Base-by-base conservation (phyloP, 2,329 filamentous ascomycete genomes). In the Xylaria sp. region DNA sequence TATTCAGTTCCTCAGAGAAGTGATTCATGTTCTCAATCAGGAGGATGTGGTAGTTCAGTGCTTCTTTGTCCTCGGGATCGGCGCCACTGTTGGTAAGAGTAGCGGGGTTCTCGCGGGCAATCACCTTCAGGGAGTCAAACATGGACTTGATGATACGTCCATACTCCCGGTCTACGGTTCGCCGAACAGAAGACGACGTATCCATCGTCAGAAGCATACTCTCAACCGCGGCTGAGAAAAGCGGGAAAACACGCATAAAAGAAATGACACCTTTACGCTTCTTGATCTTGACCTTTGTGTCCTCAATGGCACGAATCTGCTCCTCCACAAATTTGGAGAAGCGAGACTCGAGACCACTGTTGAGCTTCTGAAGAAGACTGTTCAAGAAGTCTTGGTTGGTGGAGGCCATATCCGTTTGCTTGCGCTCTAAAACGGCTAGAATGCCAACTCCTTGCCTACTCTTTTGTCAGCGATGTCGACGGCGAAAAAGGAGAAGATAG, bases 1-100 rank as follows among this genome's bases (percentile, higher is more conserved):
- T 80, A 66, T 96, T 91, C 7, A 96, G 89, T 73, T 97, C 92
- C 72, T 97, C 92, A 9, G 94, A 80, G 76, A 96, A 97, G 75
- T 96, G 92, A 71, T 97, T 95, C 92, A 97, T 97, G 74, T 99
- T 99, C 75, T 99, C 93, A 67, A 99, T 97, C 57, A 97, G 82
- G 39, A 97, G 82, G 69, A 99, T 96, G 74, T 97, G 92, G 76
- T 96, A 96, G 76, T 97, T 97, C 62, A 99, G 83, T 4, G 92
- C 91, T 74, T 97, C 92, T 76, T 99, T 97, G 72, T 97, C 94
- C 73, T 97, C 94, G 1, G 82, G 82, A 66, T 85, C 83, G 10
- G 78, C 77, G 10, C 77, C 73, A 49, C 76, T 76, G 58, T 67
- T 74, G 4, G 73, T 74, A 23, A 79, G 74, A 10, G 77, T 80